A percentile compares a stretch with the other conserved stretches of the same genome.
phyloP scores from a whole-genome alignment of 2,329 filamentous ascomycete genomes.

The Diplodia corticola region DNA sequence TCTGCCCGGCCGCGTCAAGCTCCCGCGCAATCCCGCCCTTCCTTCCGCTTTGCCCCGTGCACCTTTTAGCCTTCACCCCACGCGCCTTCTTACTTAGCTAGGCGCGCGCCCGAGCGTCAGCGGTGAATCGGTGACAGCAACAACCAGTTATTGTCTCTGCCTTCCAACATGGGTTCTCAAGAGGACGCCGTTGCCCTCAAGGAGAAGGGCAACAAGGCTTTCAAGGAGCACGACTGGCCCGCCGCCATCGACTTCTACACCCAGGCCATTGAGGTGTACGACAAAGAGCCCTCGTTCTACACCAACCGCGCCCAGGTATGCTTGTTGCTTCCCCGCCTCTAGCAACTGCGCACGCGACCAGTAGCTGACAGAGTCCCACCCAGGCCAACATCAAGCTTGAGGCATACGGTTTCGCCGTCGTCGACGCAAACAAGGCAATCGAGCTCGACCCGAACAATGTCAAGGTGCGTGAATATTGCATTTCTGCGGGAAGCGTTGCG shows the following conservation, averaged over 20 bases:
- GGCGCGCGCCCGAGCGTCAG: constrained; percentile 8
- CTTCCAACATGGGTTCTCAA: constrained; percentile 40
- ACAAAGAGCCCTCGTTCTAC: constrained; percentile 84
- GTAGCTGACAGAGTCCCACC: constrained; percentile 27
- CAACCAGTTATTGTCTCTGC: neutral
- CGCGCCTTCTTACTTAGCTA: constrained; percentile 12
- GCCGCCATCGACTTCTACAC: constrained; percentile 80
- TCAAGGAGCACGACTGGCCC: constrained; percentile 82
- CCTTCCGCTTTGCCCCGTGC: neutral
- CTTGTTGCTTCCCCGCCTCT: neutral
- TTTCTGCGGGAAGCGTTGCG: neutral
- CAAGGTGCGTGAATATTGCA: constrained; percentile 64
- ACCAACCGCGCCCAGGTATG: constrained; percentile 91
- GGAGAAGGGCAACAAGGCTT: constrained; percentile 92
- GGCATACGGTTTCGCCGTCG: constrained; percentile 88
- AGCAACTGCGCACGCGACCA: constrained; percentile 28
- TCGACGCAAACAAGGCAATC: constrained; percentile 87
- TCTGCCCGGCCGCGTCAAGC: neutral
- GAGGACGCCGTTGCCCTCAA: constrained; percentile 82
- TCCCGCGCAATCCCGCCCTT: neutral
- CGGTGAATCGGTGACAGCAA: neutral
- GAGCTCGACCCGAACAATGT: constrained; percentile 84
- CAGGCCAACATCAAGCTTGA: constrained; percentile 95
- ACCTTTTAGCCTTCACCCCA: neutral
- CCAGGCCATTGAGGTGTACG: constrained; percentile 81